A percentile compares a stretch with the other conserved stretches of the same genome.
Conservation (phyloP, 1,139 yeast genomes). For the Debaryomycetaceae sp. region DNA sequence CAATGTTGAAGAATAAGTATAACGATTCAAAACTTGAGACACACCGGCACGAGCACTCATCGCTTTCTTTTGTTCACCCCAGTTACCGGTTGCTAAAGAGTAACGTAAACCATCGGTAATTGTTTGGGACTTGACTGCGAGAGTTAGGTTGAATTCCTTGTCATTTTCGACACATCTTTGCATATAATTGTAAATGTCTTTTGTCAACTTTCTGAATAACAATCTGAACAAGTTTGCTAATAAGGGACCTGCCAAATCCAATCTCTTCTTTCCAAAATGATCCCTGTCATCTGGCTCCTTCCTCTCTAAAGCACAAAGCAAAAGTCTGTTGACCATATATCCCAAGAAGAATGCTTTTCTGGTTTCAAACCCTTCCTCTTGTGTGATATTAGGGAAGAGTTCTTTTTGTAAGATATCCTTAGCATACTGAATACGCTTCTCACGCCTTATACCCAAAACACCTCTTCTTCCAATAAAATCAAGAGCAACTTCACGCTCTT, state of each 20-base stretch:
- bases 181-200: conserved; percentile 96
- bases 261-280: conserved; percentile 97
- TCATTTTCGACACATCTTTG: conserved; percentile 98
- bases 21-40: conserved; percentile 95
- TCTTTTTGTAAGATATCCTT: conserved; percentile 95
- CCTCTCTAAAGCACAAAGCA: conserved; percentile 93
- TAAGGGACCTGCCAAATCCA: conserved; percentile 97
- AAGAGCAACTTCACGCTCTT: conserved; percentile 95
- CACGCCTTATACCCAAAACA: conserved; percentile 89
- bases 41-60: conserved; percentile 99
- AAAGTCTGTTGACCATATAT: conserved; percentile 92
- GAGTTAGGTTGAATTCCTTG: conserved; percentile 90
- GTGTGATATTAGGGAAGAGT: conserved; percentile 94
- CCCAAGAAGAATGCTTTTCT: conserved; percentile 97
- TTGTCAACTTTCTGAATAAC: conserved; percentile 87
- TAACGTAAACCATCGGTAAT: conserved; percentile 96
- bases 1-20: conserved; percentile 93
- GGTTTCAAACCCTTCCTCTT: conserved; percentile 94
- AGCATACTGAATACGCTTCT: conserved; percentile 97
- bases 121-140: conserved; percentile 96
- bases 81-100: conserved; percentile 97
- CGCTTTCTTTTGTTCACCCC: conserved; percentile 99
- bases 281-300: conserved; percentile 99
- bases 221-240: conserved; percentile 93
- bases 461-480: conserved; percentile 99